These are phyloP conservation scores for Ophiostoma sp. DNA, from an alignment of 2,329 filamentous ascomycete species.

Conservation along the genomic window DNA sequence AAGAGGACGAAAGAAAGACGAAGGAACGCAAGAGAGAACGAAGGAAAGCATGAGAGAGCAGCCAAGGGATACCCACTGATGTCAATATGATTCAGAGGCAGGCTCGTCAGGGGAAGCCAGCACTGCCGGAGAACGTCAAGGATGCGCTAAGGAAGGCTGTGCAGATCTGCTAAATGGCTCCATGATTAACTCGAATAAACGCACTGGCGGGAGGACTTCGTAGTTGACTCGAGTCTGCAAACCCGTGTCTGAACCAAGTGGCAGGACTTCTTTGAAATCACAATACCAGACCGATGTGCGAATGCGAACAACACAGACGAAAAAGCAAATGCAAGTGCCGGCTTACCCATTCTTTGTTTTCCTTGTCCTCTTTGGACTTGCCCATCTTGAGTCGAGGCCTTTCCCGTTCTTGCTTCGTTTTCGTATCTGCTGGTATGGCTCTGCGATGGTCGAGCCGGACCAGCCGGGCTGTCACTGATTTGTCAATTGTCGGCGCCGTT, in stretches of 20 bases:
- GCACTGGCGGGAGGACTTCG: too few species aligned
- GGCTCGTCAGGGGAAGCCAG: background rate
- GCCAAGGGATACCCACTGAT: too few species aligned
- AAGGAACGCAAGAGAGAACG: too few species aligned
- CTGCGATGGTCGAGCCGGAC: background rate
- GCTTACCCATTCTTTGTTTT: slow-evolving; percentile 27
- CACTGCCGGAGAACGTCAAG: background rate
- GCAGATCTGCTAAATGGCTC: background rate
- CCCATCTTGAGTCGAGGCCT: background rate
- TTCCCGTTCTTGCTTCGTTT: background rate
- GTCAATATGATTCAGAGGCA: background rate
- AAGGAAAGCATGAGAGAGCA: too few species aligned
- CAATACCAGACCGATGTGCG: background rate
- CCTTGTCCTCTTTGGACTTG: slow-evolving; percentile 15
- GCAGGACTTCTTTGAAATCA: background rate
- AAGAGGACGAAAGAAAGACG: too few species aligned
- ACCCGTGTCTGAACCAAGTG: background rate
- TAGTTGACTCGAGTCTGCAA: background rate
- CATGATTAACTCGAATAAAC: background rate
- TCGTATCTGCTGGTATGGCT: background rate
- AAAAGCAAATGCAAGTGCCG: background rate
- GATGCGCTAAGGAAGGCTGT: slow-evolving; percentile 11
- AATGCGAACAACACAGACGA: background rate
- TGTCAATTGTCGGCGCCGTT: background rate
- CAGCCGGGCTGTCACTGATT: background rate